A percentile compares a stretch with the other conserved stretches of the same genome.
These are phyloP conservation scores for Emmonsia crescens DNA, from an alignment of 2,329 filamentous ascomycete genomes.

Conservation along the genomic window DNA sequence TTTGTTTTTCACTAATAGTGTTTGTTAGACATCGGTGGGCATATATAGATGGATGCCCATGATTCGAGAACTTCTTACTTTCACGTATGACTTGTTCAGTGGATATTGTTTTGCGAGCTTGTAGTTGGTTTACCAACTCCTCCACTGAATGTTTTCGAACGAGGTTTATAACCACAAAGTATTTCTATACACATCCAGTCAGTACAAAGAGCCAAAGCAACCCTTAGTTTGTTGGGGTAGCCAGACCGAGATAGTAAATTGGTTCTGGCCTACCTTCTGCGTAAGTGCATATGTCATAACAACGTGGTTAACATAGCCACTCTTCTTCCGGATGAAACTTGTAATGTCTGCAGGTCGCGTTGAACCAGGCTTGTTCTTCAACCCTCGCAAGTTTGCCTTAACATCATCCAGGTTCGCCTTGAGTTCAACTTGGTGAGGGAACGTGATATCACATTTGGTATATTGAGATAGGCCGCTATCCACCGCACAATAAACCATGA, in stretches of 20 bases:
- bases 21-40: constrained; percentile 3
- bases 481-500: constrained; percentile 75
- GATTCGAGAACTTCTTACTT: constrained; percentile 41
- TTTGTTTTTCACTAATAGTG: constrained; percentile 57
- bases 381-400: constrained; percentile 81
- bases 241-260: neutral
- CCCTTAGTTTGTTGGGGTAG: neutral
- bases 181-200: constrained; percentile 45
- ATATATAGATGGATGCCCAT: constrained; percentile 21
- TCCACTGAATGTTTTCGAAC: constrained; percentile 63
- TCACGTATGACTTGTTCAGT: constrained; percentile 75
- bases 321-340: constrained; percentile 54
- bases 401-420: constrained; percentile 81
- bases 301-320: constrained; percentile 62
- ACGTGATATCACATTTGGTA: constrained; percentile 58
- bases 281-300: constrained; percentile 89
- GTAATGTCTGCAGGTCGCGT: constrained; percentile 92
- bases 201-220: neutral
- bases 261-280: constrained; percentile 53
- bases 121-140: constrained; percentile 58
- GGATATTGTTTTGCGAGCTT: constrained; percentile 58
- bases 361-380: constrained; percentile 94
- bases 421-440: constrained; percentile 86
- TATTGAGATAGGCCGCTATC: constrained; percentile 51
- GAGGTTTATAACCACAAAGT: constrained; percentile 60